Percentiles rank a stretch among this genome's conserved stretches.
These are phyloP conservation scores for Rosa rugosa DNA, from an alignment of 306 rosid species.

Conservation along the genomic window DNA sequence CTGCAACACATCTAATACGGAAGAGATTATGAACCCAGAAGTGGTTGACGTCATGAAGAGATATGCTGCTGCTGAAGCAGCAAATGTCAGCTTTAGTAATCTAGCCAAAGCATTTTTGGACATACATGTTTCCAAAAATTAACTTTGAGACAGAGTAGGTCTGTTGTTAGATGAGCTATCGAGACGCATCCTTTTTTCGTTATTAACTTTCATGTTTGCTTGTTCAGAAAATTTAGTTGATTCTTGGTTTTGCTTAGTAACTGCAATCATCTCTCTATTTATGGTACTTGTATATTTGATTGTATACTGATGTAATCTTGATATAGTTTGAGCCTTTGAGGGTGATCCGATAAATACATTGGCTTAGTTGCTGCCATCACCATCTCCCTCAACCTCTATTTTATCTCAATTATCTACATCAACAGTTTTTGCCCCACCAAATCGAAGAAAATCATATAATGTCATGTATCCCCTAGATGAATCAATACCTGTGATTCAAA, in stretches of 20 bases:
- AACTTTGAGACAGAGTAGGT: conserved; percentile 10
- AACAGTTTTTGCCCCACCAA: neutral
- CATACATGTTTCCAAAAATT: conserved; percentile 47
- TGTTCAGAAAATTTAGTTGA: neutral
- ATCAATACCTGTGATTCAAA: too few relatives aligned
- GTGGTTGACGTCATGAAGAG: conserved; percentile 70
- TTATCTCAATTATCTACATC: neutral
- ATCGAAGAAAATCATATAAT: neutral
- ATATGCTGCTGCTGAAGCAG: conserved; percentile 73
- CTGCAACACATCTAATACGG: conserved; percentile 56
- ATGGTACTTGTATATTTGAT: too few relatives aligned
- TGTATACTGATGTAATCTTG: neutral
- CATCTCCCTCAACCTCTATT: neutral
- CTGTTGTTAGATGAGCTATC: conserved; percentile 4
- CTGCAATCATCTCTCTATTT: neutral
- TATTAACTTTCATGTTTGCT: neutral
- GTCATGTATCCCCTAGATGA: too few relatives aligned
- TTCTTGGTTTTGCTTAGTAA: neutral
- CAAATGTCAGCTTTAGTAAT: conserved; percentile 73
- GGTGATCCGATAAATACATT: too few relatives aligned
- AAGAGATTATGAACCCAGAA: conserved; percentile 80
- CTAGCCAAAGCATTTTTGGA: conserved; percentile 78
- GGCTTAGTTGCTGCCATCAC: neutral
- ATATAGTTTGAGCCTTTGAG: too few relatives aligned
- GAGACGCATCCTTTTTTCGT: neutral